Evolutionary conservation across 2,329 filamentous ascomycete genomes (phyloP), one percentile per base, ranked within the genome.

Genomic region (Sclerotinia nivalis): DNA sequence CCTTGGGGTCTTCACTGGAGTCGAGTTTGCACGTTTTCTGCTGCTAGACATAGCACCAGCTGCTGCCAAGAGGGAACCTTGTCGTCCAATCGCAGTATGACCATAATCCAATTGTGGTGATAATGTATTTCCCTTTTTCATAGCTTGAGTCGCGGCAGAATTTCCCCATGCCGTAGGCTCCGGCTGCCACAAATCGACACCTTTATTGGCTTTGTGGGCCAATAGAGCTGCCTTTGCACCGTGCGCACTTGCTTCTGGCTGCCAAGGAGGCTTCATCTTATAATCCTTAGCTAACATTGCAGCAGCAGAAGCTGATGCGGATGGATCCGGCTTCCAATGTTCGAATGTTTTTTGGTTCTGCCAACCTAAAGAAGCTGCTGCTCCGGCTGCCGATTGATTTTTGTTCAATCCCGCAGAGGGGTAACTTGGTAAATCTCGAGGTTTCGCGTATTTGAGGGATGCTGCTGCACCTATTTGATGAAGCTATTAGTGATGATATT

Each of bases 151-250:
- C 2, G 91, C 91, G 22, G 92, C 91, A 25, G 91, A 91, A 75
- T 87, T 88, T 28, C 91, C 91, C 75, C 76, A 78, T 1, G 70
- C 56, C 0, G 74, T 73, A 40, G 83, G 80, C 64, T 84, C 78
- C 3, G 86, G 84, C 68, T 80, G 81, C 84, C 83, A 87, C 25
- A 84, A 79, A 71, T 84, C 83, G 65, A 84, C 78, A 75, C 84
- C 86, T 65, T 75, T 83, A 62, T 84, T 84, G 68, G 85, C 83
- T 75, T 80, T 84, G 72, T 79, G 85, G 77, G 92, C 92, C 37
- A 92, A 81, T 13, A 93, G 78, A 5, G 93, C 93, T 61, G 93
- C 92, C 77, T 91, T 92, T 65, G 91, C 89, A 49, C 91, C 91
- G 64, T 89, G 87, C 18, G 87, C 82, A 66, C 87, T 91, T 69